Base-by-base conservation (phyloP, 2,329 filamentous ascomycete species). In the Alternaria longipes region DNA sequence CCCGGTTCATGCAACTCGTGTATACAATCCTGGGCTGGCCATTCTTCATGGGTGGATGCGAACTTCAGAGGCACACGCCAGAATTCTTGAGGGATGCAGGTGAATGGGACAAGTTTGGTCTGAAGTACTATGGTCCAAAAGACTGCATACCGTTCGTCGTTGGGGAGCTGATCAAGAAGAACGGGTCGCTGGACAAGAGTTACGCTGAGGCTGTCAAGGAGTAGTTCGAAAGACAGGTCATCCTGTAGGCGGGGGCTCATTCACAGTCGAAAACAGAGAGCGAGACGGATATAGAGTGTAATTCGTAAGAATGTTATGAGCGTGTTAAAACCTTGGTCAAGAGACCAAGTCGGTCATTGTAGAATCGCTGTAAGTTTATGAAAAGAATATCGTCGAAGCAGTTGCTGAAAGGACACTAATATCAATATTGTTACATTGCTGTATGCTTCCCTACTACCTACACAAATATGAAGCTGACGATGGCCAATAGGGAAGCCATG, bases 41-140 rank as follows among this genome's bases (percentile, higher is more conserved):
- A 5, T 84, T 83, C 65, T 84, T 84, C 62, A 73, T 86, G 65
- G 84, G 82, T 5, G 82, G 82, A 59, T 87, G 85, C 67, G 75
- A 81, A 56, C 65, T 87, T 62, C 78, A 83, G 68, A 75, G 85
- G 47, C 79, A 85, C 73, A 86, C 84, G 11, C 77, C 76, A 53
- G 68, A 72, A 26, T 81, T 74, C 45, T 68, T 87, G 64, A 77
- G 76, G 53, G 73, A 74, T 8, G 83, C 77, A 14, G 82, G 81
- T 20, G 80, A 82, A 16, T 87, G 85, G 85, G 81, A 81, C 38
- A 76, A 74, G 61, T 77, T 84, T 50, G 78, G 84, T n/a, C 59
- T 87, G 64, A 78, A 84, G 67, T 73, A 73, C 60, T 72, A 77
- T 32, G 65, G 68, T 4, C 53, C 70, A 1, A 70, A 70, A 41